phyloP scores from a whole-genome alignment of 164 flowering plant genomes.

The Houttuynia cordata region DNA sequence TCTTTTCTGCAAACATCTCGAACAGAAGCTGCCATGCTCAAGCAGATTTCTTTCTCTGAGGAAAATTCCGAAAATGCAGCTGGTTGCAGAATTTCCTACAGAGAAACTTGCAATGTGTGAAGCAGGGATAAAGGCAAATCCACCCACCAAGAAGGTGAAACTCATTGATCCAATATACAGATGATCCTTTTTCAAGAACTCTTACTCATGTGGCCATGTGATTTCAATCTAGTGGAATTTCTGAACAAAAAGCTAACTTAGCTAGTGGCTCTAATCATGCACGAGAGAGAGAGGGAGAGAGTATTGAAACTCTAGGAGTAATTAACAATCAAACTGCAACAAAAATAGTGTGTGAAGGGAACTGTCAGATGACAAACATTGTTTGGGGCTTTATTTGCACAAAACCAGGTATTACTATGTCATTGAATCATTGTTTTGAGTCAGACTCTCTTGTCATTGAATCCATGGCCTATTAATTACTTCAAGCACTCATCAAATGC shows the following conservation, averaged over 20 bases:
- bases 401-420: too few relatives aligned
- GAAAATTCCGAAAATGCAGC: conserved; percentile 32
- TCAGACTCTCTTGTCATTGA: too few relatives aligned
- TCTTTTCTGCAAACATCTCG: conserved; percentile 75
- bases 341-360: too few relatives aligned
- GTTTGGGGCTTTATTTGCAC: too few relatives aligned
- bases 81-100: conserved; percentile 59
- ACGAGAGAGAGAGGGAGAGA: too few relatives aligned
- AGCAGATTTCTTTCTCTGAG: conserved; percentile 34
- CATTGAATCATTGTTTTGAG: too few relatives aligned
- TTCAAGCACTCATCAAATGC: background rate
- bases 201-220: background rate
- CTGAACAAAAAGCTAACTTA: background rate
- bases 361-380: too few relatives aligned
- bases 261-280: too few relatives aligned
- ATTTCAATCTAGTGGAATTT: background rate
- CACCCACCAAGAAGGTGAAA: background rate
- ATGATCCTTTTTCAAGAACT: background rate
- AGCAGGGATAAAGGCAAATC: background rate
- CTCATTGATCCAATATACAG: background rate
- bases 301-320: too few relatives aligned
- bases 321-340: too few relatives aligned
- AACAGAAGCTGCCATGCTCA: conserved; percentile 80
- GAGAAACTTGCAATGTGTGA: background rate
- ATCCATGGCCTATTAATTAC: background rate